Evolutionary conservation across 208 protist genomes (phyloP).

Genomic region (Acanthamoeba comandoni): DNA sequence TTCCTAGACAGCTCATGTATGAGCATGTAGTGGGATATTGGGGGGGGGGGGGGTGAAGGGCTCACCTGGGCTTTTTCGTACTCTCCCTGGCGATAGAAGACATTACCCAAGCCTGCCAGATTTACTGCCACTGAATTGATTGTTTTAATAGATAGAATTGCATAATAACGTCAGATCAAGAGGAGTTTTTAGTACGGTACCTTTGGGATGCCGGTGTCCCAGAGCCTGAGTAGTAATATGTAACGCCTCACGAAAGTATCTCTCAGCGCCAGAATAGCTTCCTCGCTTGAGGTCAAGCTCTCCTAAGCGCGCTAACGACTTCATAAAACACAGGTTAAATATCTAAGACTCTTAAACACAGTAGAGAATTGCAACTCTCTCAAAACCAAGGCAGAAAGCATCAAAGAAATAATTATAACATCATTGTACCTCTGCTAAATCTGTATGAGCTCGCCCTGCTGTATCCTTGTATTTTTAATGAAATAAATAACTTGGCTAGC

Average conservation of each 20-base stretch:
- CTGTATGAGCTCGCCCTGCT: neutral
- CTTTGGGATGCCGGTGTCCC: conserved; percentile 42
- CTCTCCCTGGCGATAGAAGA: conserved; percentile 56
- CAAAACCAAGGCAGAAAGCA: neutral
- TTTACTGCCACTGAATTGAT: conserved; percentile 22
- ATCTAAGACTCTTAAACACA: neutral
- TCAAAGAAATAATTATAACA: neutral
- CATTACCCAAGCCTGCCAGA: conserved; percentile 61
- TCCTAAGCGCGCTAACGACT: neutral
- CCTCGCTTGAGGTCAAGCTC: neutral
- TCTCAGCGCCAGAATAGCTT: too few relatives aligned
- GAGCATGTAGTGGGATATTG: too few relatives aligned
- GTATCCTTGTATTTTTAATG: conserved; percentile 25
- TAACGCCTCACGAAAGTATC: conserved; percentile 25
- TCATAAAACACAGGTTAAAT: too few relatives aligned
- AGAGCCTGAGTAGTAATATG: conserved; percentile 55
- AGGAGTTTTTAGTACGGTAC: conserved; percentile 8
- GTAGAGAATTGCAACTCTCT: neutral
- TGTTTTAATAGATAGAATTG: neutral
- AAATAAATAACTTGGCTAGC: neutral
- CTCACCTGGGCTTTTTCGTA: conserved; percentile 61
- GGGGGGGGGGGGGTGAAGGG: too few relatives aligned
- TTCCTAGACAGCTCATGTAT: neutral
- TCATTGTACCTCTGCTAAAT: neutral
- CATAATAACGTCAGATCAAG: neutral